A percentile compares a stretch with the other conserved stretches of the same genome.
phyloP scores from a whole-genome alignment of 169 alveolate genomes.

The Cryptosporidium parvum region DNA sequence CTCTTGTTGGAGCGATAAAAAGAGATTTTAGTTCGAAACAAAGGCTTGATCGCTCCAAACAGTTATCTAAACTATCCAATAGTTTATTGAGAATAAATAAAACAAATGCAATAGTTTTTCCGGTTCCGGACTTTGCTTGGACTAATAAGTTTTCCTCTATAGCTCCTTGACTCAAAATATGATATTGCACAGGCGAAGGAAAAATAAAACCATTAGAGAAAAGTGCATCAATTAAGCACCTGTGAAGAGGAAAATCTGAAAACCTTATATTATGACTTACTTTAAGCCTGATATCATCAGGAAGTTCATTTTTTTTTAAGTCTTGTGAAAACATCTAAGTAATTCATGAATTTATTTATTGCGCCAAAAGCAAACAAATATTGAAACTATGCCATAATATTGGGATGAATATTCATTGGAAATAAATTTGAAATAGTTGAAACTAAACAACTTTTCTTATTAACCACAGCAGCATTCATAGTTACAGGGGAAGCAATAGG shows the following conservation, averaged over 20 bases:
- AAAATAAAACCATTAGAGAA: slow-evolving; percentile 22
- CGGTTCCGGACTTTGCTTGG: slow-evolving; percentile 82
- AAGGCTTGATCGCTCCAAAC: neutral
- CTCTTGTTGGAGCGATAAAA: slow-evolving; percentile 89
- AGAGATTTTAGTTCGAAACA: neutral
- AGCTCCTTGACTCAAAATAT: slow-evolving; percentile 30
- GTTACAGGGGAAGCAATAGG: slow-evolving; percentile 50
- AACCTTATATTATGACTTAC: slow-evolving; percentile 19
- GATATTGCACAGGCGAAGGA: slow-evolving; percentile 74
- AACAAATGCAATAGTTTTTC: slow-evolving; percentile 79
- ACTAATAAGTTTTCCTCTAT: slow-evolving; percentile 54
- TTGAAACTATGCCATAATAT: slow-evolving; percentile 24
- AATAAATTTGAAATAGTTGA: slow-evolving; percentile 2
- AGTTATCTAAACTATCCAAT: neutral
- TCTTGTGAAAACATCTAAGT: neutral
- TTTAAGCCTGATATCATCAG: slow-evolving; percentile 33
- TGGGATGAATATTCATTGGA: slow-evolving; percentile 24
- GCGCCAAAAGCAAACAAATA: slow-evolving; percentile 20
- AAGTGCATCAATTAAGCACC: slow-evolving; percentile 8
- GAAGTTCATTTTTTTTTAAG: neutral
- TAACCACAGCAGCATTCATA: neutral
- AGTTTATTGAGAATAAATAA: slow-evolving; percentile 49
- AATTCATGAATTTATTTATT: neutral
- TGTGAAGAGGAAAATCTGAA: slow-evolving; percentile 59
- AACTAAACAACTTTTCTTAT: neutral